A percentile compares a stretch with the other conserved stretches of the same genome.
Conservation (phyloP, 805 yeast genomes). For the Myxozyma sirexii region DNA sequence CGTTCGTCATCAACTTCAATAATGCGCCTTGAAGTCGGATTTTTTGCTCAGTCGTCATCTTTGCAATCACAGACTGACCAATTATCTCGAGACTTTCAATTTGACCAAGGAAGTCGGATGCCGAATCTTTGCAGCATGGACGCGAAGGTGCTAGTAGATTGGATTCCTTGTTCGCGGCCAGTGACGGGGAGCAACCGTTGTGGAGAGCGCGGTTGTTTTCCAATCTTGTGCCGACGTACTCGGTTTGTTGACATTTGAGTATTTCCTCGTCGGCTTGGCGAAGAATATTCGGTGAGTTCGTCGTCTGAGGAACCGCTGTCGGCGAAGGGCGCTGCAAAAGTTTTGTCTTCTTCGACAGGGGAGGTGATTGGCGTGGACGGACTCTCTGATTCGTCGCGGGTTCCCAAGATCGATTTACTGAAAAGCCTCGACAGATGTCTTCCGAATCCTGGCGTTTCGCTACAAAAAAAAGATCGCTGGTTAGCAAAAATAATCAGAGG, state of each 20-base stretch:
- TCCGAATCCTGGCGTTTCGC: background rate
- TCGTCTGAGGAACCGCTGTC: background rate
- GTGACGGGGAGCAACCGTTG: background rate
- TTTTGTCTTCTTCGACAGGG: background rate
- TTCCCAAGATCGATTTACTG: background rate
- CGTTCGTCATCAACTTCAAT: slow-evolving; percentile 9
- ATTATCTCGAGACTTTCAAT: background rate
- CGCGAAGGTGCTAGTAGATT: slow-evolving; percentile 1
- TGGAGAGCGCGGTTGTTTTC: background rate
- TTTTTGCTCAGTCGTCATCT: slow-evolving; percentile 5
- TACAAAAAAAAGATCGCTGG: background rate
- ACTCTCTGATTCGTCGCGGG: background rate
- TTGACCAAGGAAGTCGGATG: slow-evolving; percentile 16
- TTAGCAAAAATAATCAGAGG: background rate
- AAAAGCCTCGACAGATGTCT: background rate
- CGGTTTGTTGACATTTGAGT: background rate
- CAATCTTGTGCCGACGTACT: background rate
- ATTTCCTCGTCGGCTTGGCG: background rate
- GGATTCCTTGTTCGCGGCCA: background rate
- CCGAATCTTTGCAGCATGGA: slow-evolving; percentile 4
- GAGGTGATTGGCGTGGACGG: background rate
- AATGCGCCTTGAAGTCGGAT: slow-evolving; percentile 4
- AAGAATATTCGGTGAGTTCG: background rate
- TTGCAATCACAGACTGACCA: background rate
- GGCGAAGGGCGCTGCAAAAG: background rate